These are phyloP conservation scores for Chalciporus chontae DNA, from an alignment of 768 basidiomycete species.

Conservation along the genomic window DNA sequence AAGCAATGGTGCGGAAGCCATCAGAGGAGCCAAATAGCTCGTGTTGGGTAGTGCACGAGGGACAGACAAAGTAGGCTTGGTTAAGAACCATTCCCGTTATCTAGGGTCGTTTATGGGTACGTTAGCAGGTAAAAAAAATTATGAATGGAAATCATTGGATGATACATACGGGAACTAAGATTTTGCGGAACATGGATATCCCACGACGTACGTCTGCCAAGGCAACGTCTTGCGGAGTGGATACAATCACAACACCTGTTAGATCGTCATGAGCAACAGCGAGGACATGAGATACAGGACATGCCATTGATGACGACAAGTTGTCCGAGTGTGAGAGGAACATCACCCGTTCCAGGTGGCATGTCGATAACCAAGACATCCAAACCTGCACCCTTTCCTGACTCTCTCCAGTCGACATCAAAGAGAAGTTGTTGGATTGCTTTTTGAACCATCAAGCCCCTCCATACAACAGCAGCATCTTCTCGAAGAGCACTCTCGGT, in stretches of 20 bases:
- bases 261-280: neutral
- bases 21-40: conserved; percentile 69
- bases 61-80: conserved; percentile 79
- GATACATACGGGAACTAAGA: conserved; percentile 73
- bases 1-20: conserved; percentile 57
- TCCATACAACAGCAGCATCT: conserved; percentile 89
- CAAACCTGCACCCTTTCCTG: conserved; percentile 41
- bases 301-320: conserved; percentile 79
- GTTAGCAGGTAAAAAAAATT: neutral
- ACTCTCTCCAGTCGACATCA: conserved; percentile 83
- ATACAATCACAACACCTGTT: conserved; percentile 87
- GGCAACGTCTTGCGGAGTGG: conserved; percentile 94
- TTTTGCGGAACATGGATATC: conserved; percentile 87
- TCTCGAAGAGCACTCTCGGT: conserved; percentile 46
- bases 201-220: conserved; percentile 90
- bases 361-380: conserved; percentile 92
- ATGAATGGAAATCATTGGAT: neutral
- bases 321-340: conserved; percentile 88
- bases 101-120: conserved; percentile 35
- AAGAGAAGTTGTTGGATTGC: conserved; percentile 95
- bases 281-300: conserved; percentile 15
- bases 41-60: conserved; percentile 62
- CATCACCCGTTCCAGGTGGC: conserved; percentile 97
- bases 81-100: conserved; percentile 87
- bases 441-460: conserved; percentile 98